Evolutionary conservation across 371 early-diverging fungal species (phyloP).

Genomic region (Choanephora cucurbitarum): DNA sequence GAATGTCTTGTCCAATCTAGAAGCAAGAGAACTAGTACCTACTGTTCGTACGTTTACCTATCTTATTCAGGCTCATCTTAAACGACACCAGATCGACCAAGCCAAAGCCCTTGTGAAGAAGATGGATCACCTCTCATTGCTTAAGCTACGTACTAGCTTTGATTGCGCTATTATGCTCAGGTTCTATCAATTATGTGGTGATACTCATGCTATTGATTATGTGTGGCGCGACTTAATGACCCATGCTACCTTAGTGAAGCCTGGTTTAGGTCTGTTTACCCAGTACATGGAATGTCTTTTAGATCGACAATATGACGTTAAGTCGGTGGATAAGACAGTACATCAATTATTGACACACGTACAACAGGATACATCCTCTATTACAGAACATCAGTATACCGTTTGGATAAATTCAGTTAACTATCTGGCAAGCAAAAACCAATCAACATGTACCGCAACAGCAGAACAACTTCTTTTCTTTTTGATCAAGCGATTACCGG

Average conservation of each 20-base stretch:
- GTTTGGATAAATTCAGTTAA: conserved; percentile 18
- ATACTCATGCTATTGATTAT: conserved; percentile 41
- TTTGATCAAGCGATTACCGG: conserved; percentile 18
- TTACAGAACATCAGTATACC: conserved; percentile 24
- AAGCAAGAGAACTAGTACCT: conserved; percentile 27
- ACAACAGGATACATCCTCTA: background rate
- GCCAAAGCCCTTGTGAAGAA: conserved; percentile 28
- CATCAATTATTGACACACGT: conserved; percentile 1
- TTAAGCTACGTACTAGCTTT: conserved; percentile 27
- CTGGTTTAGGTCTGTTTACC: conserved; percentile 27
- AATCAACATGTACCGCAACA: conserved; percentile 2
- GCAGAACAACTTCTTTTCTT: conserved; percentile 19
- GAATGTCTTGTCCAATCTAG: conserved; percentile 18
- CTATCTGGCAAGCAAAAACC: conserved; percentile 1
- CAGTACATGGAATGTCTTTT: conserved; percentile 36
- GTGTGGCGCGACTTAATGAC: conserved; percentile 40
- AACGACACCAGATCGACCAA: conserved; percentile 16
- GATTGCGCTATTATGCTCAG: conserved; percentile 37
- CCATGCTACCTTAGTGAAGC: conserved; percentile 29
- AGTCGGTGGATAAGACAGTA: conserved; percentile 3
- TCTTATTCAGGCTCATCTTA: conserved; percentile 37
- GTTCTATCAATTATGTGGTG: conserved; percentile 26
- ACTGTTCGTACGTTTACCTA: conserved; percentile 41
- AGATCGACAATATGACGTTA: conserved; percentile 1
- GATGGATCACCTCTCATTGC: conserved; percentile 31